Base-by-base conservation (phyloP, 106 monocot species). In the Allium fistulosum region DNA sequence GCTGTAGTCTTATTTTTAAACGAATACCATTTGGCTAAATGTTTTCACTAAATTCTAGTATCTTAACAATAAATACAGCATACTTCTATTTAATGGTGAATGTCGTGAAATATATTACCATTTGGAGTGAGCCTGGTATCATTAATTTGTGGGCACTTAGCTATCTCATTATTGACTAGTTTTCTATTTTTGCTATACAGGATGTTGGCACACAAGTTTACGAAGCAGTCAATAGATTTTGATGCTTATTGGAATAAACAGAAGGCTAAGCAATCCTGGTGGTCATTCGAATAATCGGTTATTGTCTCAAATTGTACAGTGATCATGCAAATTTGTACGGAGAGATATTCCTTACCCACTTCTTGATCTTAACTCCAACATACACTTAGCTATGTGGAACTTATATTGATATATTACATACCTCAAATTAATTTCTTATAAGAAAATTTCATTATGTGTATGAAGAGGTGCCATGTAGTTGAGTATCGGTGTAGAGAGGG, bases 151-250 rank as follows among this genome's bases (percentile, higher is more conserved):
- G 28, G 49, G 26, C 4, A 22, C 67, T 26, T 51, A 49, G 46
- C 17, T 67, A 7, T 67, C 11, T 53, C 49, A 14, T 67, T 67
- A 50, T 67, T 67, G 50, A 67, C 14, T 14, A 66, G 18, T 7
- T 27, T 16, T 17, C 51, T 55, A 10, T 27, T 63, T 66, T 7
- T 26, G 77, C 58, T 50, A 53, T 79, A 28, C 85, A 97, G 96
- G 82, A 89, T 92, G 92, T 73, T 97, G 74, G 97, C 97, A 53
- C 97, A 92, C 79, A 89, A 82, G 68, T 87, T 97, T 77, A 82
- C 92, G 64, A 80, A 88, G 53, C 88, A 97, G 71, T 80, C 82
- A 17, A 47, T 60, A 67, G 78, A 80, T 61, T 83, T 81, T 63
- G 80, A 75, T 78, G 62, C 74, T 61, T 61, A 84, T 78, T 59